phyloP scores from a whole-genome alignment of 2,329 filamentous ascomycete species.

The Rhinocladiella similis region DNA sequence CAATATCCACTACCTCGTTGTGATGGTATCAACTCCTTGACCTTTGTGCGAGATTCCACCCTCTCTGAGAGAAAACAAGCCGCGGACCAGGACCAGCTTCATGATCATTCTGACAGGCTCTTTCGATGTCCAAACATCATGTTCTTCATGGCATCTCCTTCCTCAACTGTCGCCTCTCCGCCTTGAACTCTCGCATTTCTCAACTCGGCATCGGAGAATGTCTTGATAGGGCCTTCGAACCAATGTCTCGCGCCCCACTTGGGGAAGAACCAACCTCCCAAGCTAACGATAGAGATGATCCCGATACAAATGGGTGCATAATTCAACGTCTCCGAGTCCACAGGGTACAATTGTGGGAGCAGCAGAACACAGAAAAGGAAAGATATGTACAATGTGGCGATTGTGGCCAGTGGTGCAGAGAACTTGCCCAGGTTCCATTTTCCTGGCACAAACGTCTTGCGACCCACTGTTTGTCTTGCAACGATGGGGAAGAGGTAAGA shows the following conservation, averaged over 20 bases:
- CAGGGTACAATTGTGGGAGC: conserved; percentile 41
- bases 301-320: conserved; percentile 44
- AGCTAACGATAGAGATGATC: conserved; percentile 37
- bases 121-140: conserved; percentile 21
- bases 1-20: neutral
- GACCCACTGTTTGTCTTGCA: conserved; percentile 40
- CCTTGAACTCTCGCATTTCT: conserved; percentile 15
- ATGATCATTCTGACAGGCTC: conserved; percentile 10
- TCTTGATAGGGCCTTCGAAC: conserved; percentile 41
- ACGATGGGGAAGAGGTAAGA: conserved; percentile 42
- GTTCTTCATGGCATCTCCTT: conserved; percentile 19
- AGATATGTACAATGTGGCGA: conserved; percentile 37
- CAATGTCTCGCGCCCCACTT: conserved; percentile 38
- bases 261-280: conserved; percentile 40
- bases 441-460: conserved; percentile 36
- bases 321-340: conserved; percentile 39
- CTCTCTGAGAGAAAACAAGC: neutral
- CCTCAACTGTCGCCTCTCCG: conserved; percentile 22
- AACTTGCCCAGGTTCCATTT: conserved; percentile 38
- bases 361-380: conserved; percentile 40
- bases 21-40: too few species aligned
- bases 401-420: conserved; percentile 31
- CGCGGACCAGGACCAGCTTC: neutral
- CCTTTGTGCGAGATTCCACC: too few species aligned
- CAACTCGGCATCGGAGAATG: conserved; percentile 34